These are phyloP conservation scores for Fermentozyma sake DNA, from an alignment of 1,139 yeast species.

Conservation along the genomic window DNA sequence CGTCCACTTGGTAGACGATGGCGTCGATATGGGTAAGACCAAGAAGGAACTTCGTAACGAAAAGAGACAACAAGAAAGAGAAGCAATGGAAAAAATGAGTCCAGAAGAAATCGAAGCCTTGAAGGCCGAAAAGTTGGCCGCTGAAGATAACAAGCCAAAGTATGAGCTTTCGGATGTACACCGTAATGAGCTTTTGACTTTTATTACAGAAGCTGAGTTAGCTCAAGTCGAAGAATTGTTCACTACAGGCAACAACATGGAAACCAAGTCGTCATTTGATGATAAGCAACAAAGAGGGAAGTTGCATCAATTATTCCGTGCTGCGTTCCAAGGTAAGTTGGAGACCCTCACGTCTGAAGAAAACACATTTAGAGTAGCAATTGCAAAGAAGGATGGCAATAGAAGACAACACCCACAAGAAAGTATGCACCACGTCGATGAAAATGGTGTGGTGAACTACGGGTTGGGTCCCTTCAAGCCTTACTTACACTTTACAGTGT, in stretches of 20 bases:
- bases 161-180: conserved; percentile 45
- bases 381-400: conserved; percentile 32
- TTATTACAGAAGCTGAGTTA: conserved; percentile 59
- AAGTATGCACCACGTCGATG: conserved; percentile 48
- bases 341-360: conserved; percentile 75
- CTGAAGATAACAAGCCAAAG: conserved; percentile 28
- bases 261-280: conserved; percentile 52
- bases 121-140: conserved; percentile 24
- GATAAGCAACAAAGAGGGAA: conserved; percentile 72
- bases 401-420: conserved; percentile 33
- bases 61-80: conserved; percentile 36
- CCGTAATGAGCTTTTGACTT: conserved; percentile 41
- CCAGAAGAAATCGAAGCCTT: conserved; percentile 32
- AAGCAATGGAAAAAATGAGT: conserved; percentile 30
- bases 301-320: conserved; percentile 73
- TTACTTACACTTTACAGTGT: conserved; percentile 73
- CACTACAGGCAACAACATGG: conserved; percentile 54
- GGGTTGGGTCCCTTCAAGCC: conserved; percentile 68
- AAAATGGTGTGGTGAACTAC: conserved; percentile 44
- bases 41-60: conserved; percentile 51
- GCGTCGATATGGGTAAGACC: conserved; percentile 50
- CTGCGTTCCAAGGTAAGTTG: conserved; percentile 66
- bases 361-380: conserved; percentile 59
- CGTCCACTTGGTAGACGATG: conserved; percentile 70
- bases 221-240: conserved; percentile 52